phyloP scores from a whole-genome alignment of 164 flowering plant species.

The Sedum album region DNA sequence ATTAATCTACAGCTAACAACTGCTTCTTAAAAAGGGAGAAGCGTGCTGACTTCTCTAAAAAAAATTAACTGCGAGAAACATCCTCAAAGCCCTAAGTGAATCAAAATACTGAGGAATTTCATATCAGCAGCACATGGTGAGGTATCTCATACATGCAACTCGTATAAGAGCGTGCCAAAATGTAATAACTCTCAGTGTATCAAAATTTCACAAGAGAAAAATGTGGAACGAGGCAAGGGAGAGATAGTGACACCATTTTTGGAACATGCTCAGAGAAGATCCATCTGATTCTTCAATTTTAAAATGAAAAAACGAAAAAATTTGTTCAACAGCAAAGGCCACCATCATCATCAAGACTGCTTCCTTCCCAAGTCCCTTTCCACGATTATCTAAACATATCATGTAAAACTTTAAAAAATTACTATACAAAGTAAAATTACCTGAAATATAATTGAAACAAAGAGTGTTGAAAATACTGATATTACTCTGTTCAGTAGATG shows the following conservation, averaged over 20 bases:
- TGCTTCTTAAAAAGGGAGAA: not conserved
- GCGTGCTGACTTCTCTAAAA: constrained; percentile 67
- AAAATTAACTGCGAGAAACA: constrained; percentile 49
- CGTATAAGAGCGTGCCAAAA: not conserved
- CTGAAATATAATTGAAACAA: not conserved
- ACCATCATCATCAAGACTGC: constrained; percentile 49
- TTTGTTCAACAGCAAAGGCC: constrained; percentile 74
- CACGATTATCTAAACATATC: constrained; percentile 52
- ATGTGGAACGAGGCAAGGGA: not conserved
- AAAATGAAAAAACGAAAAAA: constrained; percentile 52
- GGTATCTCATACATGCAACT: too few relatives aligned
- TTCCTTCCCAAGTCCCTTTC: too few relatives aligned
- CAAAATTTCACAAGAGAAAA: not conserved
- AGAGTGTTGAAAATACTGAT: constrained; percentile 16
- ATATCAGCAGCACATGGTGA: too few relatives aligned
- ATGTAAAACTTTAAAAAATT: constrained; percentile 1
- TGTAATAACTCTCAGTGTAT: not conserved
- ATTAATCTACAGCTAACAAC: too few relatives aligned
- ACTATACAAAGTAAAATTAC: not conserved
- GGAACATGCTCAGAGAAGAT: constrained; percentile 62
- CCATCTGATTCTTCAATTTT: constrained; percentile 81
- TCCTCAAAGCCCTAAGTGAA: constrained; percentile 67
- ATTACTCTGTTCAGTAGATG: not conserved
- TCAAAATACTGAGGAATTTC: constrained; percentile 3
- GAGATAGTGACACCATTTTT: constrained; percentile 53